A percentile compares a stretch with the other conserved stretches of the same genome.
phyloP scores from a whole-genome alignment of 1,284 basidiomycete genomes.

The Leucoagaricus sp. region DNA sequence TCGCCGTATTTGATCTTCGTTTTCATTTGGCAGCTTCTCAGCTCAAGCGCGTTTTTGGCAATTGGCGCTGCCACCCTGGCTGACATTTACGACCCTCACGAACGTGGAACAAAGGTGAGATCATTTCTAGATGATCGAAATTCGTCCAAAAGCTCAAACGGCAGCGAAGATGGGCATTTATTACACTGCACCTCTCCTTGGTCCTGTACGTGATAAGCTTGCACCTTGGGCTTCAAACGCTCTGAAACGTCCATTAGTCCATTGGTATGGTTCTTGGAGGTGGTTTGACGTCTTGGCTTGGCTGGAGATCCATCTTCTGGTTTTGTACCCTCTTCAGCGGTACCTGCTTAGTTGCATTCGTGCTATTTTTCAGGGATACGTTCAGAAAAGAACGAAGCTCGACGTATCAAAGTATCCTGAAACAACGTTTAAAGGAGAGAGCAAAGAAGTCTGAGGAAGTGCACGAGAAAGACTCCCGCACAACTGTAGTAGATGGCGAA shows the following conservation, averaged over 20 bases:
- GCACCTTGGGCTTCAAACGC: no score
- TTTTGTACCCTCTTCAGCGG: conserved; percentile 71
- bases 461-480: background rate
- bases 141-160: background rate
- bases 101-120: conserved; percentile 67
- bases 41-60: conserved; percentile 74
- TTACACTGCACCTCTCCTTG: conserved; percentile 62
- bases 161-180: conserved; percentile 65
- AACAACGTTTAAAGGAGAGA: conserved; percentile 21
- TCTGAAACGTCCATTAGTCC: conserved; percentile 37
- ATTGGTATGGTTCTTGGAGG: conserved; percentile 77
- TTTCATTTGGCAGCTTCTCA: no score
- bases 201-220: conserved; percentile 33
- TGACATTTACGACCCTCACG: conserved; percentile 78
- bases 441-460: background rate
- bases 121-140: background rate
- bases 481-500: background rate
- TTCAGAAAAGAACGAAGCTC: conserved; percentile 82
- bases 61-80: conserved; percentile 82
- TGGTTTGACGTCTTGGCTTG: conserved; percentile 63
- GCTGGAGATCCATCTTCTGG: conserved; percentile 83
- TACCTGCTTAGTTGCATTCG: conserved; percentile 55
- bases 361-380: conserved; percentile 77
- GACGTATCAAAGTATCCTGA: conserved; percentile 68
- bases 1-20: no score